These are phyloP conservation scores for Thelonectria rubi DNA, from an alignment of 2,329 filamentous ascomycete genomes.

Conservation along the genomic window DNA sequence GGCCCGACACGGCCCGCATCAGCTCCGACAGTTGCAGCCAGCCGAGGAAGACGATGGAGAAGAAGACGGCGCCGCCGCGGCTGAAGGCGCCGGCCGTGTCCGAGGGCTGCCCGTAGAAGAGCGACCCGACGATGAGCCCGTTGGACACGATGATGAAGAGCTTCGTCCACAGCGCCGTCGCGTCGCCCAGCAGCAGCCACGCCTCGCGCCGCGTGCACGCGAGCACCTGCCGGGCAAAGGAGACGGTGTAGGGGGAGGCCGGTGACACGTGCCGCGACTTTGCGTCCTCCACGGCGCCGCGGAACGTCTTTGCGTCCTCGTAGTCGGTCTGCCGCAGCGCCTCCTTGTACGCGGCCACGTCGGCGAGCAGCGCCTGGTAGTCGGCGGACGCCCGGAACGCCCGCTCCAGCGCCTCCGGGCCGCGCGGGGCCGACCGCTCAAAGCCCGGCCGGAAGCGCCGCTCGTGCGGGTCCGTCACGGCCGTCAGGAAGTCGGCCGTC, in stretches of 20 bases:
- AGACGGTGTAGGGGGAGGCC: constrained; percentile 79
- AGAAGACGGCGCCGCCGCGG: constrained; percentile 58
- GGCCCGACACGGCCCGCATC: constrained; percentile 77
- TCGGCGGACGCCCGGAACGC: constrained; percentile 69
- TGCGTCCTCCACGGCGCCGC: constrained; percentile 71
- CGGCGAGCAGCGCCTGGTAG: constrained; percentile 65
- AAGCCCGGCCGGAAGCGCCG: constrained; percentile 71
- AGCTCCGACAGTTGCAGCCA: constrained; percentile 81
- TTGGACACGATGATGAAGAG: constrained; percentile 81
- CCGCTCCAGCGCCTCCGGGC: constrained; percentile 67
- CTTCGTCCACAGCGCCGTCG: constrained; percentile 78
- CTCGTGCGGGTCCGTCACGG: constrained; percentile 75
- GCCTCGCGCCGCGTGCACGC: constrained; percentile 77
- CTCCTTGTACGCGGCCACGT: constrained; percentile 59
- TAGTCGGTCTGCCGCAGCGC: constrained; percentile 61
- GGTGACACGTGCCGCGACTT: constrained; percentile 76
- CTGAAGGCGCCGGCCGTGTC: constrained; percentile 71
- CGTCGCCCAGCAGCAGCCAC: constrained; percentile 81
- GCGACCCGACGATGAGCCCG: constrained; percentile 76
- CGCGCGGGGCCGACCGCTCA: constrained; percentile 73
- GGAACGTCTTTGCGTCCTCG: constrained; percentile 70
- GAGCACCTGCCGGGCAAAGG: constrained; percentile 74
- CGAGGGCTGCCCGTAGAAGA: constrained; percentile 75
- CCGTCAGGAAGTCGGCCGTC: constrained; percentile 72
- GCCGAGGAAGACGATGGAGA: constrained; percentile 60